Percentiles rank a stretch among this genome's conserved stretches.
Evolutionary conservation across 1,284 basidiomycete species (phyloP).

Genomic region (Ganoderma lingzhi): DNA sequence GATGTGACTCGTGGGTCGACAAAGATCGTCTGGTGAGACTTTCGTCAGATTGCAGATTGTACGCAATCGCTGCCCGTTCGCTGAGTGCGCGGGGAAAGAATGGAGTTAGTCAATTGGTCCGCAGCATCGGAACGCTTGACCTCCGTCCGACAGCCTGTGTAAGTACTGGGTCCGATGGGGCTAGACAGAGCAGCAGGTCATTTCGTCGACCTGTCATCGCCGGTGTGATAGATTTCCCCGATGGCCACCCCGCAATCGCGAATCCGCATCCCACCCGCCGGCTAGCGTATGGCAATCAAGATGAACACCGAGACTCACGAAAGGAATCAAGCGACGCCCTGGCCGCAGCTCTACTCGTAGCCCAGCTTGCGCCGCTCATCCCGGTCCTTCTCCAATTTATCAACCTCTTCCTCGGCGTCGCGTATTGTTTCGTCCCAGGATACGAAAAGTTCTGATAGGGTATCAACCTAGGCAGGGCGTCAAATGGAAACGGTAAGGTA

Average conservation of each 20-base stretch:
- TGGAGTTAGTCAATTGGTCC: not conserved
- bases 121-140: not conserved
- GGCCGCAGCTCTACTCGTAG: slow-evolving; percentile 42
- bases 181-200: not conserved
- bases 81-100: slow-evolving; percentile 7
- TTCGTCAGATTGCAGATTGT: slow-evolving; percentile 6
- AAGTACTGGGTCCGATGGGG: not conserved
- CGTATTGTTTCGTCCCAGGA: slow-evolving; percentile 79
- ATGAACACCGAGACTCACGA: slow-evolving; percentile 20
- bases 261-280: not conserved
- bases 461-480: slow-evolving; percentile 63
- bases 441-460: slow-evolving; percentile 81
- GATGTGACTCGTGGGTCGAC: not conserved
- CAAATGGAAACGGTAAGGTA: not conserved
- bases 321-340: not conserved
- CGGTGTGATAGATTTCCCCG: not conserved
- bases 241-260: not conserved
- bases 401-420: slow-evolving; percentile 65
- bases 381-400: slow-evolving; percentile 63
- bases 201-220: not conserved
- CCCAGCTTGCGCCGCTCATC: slow-evolving; percentile 66
- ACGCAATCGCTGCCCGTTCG: slow-evolving; percentile 7
- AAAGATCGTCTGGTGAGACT: slow-evolving; percentile 14
- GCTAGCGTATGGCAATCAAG: slow-evolving; percentile 7
- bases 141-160: not conserved